A percentile compares a stretch with the other conserved stretches of the same genome.
These are phyloP conservation scores for Asterionellopsis glacialis DNA, from an alignment of 108 stramenopile genomes.

Conservation along the genomic window DNA sequence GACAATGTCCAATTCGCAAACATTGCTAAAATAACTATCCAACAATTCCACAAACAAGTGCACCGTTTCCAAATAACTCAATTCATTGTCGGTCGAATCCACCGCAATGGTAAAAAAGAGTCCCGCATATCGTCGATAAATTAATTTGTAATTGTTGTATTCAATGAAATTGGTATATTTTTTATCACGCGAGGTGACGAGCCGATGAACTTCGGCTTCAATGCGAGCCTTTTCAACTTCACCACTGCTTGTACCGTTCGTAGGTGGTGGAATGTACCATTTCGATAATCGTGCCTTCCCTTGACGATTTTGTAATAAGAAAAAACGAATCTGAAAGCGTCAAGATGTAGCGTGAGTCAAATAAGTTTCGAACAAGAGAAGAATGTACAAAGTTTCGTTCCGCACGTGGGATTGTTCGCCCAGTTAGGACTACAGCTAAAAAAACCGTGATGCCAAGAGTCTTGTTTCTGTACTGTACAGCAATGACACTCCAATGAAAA, in stretches of 20 bases:
- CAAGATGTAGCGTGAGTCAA: too few relatives aligned
- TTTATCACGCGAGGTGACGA: slow-evolving; percentile 93
- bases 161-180: slow-evolving; percentile 99
- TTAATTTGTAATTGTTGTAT: slow-evolving; percentile 97
- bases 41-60: slow-evolving; percentile 99
- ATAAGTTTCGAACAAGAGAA: too few relatives aligned
- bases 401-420: too few relatives aligned
- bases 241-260: slow-evolving; percentile 19
- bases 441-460: too few relatives aligned
- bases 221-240: slow-evolving; percentile 94
- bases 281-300: slow-evolving; percentile 99
- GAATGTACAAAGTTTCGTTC: too few relatives aligned
- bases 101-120: slow-evolving; percentile 98
- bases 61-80: slow-evolving; percentile 95
- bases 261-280: slow-evolving; percentile 88
- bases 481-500: too few relatives aligned
- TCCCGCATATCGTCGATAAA: slow-evolving; percentile 98
- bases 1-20: slow-evolving; percentile 99
- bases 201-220: slow-evolving; percentile 95
- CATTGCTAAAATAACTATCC: slow-evolving; percentile 97
- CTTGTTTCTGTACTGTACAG: too few relatives aligned
- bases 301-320: slow-evolving; percentile 98
- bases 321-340: slow-evolving; percentile 98
- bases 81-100: slow-evolving; percentile 97
- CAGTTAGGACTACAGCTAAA: too few relatives aligned